A percentile compares a stretch with the other conserved stretches of the same genome.
Evolutionary conservation across 2,329 filamentous ascomycete genomes (phyloP).

Genomic region (Akanthomyces muscarius): DNA sequence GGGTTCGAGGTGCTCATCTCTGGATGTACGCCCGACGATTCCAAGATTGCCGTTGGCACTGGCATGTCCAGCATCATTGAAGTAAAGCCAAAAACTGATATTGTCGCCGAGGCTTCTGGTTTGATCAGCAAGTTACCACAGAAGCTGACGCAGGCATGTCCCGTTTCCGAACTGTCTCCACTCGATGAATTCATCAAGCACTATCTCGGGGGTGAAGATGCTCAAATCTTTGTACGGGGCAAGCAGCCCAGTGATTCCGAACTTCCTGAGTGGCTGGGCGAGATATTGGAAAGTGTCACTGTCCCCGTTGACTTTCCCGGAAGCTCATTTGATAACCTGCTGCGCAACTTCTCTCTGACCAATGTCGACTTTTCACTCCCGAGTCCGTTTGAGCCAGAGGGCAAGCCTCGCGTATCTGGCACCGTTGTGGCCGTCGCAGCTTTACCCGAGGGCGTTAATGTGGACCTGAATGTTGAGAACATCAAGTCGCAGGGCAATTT

Average conservation of each 20-base stretch:
- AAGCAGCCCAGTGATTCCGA: constrained; percentile 61
- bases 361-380: constrained; percentile 85
- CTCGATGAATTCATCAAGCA: constrained; percentile 75
- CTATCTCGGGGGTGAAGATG: constrained; percentile 76
- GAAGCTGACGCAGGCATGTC: constrained; percentile 68
- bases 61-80: constrained; percentile 64
- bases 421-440: constrained; percentile 74
- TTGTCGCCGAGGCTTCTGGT: constrained; percentile 67
- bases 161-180: constrained; percentile 72
- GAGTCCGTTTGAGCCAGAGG: constrained; percentile 67
- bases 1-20: constrained; percentile 82
- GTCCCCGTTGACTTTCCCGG: constrained; percentile 83
- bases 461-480: constrained; percentile 71
- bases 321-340: constrained; percentile 72
- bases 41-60: constrained; percentile 73
- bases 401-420: constrained; percentile 76
- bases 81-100: constrained; percentile 63
- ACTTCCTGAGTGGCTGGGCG: constrained; percentile 77
- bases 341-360: constrained; percentile 81
- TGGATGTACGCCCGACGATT: constrained; percentile 68
- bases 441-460: constrained; percentile 81
- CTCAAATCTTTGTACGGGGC: constrained; percentile 79
- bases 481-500: constrained; percentile 77
- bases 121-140: constrained; percentile 70
- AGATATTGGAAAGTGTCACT: constrained; percentile 75